These are phyloP conservation scores for Medicago truncatula DNA, from an alignment of 306 rosid species.

Conservation along the genomic window MtrunA17r5.0-ANR NC_053042.1:31645501-31646000, in stretches of 20 bases:
- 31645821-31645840: not conserved
- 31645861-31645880: slow-evolving; percentile 96
- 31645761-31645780: not conserved
- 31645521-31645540: no score
- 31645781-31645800: not conserved
- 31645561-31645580: no score
- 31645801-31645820: not conserved
- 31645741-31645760: slow-evolving; percentile 90
- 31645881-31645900: slow-evolving; percentile 92
- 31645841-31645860: slow-evolving; percentile 50
- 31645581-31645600: no score
- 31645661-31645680: slow-evolving; percentile 2
- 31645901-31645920: slow-evolving; percentile 69
- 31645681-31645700: slow-evolving; percentile 79
- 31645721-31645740: slow-evolving; percentile 98
- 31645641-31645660: no score
- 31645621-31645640: no score
- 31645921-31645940: slow-evolving; percentile 72
- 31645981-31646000: no score
- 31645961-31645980: not conserved
- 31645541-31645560: no score
- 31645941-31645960: slow-evolving; percentile 67
- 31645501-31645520: no score
- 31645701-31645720: slow-evolving; percentile 87
- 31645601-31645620: no score